phyloP scores from a whole-genome alignment of 2,329 filamentous ascomycete genomes.

The Grosmannia penicillata region DNA sequence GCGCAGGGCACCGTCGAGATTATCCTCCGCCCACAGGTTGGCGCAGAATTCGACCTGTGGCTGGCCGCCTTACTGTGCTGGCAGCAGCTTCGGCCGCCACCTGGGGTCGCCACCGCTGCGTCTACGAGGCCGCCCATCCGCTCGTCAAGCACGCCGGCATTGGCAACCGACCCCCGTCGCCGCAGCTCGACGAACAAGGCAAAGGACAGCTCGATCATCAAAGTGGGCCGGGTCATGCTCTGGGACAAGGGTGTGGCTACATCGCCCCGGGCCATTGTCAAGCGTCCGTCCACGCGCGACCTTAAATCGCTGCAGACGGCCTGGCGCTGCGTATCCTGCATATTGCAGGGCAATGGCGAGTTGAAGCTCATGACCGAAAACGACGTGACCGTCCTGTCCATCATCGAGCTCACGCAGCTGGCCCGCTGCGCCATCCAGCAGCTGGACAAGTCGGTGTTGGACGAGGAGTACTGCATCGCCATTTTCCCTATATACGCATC shows the following conservation, averaged over 20 bases:
- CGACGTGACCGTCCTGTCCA: conserved; percentile 63
- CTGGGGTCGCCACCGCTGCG: conserved; percentile 18
- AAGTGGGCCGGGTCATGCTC: conserved; percentile 78
- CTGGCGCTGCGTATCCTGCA: conserved; percentile 85
- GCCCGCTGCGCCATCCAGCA: conserved; percentile 84
- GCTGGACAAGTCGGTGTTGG: conserved; percentile 76
- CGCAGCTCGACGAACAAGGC: conserved; percentile 22
- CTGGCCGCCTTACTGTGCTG: conserved; percentile 67
- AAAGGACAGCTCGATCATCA: conserved; percentile 77
- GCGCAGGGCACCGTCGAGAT: conserved; percentile 43
- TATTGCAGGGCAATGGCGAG: conserved; percentile 86
- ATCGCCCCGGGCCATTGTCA: conserved; percentile 40
- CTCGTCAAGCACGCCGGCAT: conserved; percentile 24
- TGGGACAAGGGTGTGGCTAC: conserved; percentile 65
- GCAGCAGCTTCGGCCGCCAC: conserved; percentile 52
- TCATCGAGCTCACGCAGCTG: conserved; percentile 77
- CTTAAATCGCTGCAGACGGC: conserved; percentile 37
- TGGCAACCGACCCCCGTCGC: conserved; percentile 20
- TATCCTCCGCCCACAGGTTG: conserved; percentile 46
- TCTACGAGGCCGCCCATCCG: conserved; percentile 21
- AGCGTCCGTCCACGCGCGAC: conserved; percentile 42
- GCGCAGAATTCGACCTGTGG: conserved; percentile 63
- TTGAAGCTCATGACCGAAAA: conserved; percentile 82
- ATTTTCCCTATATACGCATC: conserved; percentile 89
- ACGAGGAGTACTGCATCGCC: conserved; percentile 86